Base-by-base conservation (phyloP, 1,284 basidiomycete genomes). In the Gomphus bonarii region DNA sequence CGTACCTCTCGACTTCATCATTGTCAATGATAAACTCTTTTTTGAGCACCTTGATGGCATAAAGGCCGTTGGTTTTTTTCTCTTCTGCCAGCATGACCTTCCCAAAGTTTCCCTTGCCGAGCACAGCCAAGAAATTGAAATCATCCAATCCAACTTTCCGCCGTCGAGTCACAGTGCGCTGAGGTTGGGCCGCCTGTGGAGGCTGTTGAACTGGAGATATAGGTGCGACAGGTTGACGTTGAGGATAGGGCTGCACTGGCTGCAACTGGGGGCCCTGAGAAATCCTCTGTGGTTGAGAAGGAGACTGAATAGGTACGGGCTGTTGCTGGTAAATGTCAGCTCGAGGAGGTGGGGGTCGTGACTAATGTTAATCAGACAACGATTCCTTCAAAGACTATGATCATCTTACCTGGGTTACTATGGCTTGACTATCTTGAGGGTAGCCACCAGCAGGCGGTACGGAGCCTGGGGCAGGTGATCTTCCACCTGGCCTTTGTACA, bases 11-110 rank as follows among this genome's bases (percentile, higher is more conserved):
- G 6, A 99, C 94, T 75, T 99, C 97, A 72, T 99, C 97, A 64
- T 99, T 99, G 69, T 99, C 97, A 65, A 99, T 99, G 70, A 99
- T 99, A 67, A 99, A 99, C 73, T 99, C 97, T 71, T 99, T 99
- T 79, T 99, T 99, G 68, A 99, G 72, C 40, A 99, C 97, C 74
- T 99, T 99, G 79, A 99, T 98, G n/a, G 97, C 97, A 70, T 91
- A 99, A 59, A 99, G 72, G 59, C 81, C 83, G 65, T 84, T 92
- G 30, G 84, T 81, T 66, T 80, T 84, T 81, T 98, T 99, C 77
- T 99, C 97, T 72, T 99, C 97, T 18, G 97, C 97, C 57, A 99
- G 77, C 97, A 99, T 99, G 72, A 99, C 97, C 72, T 99, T 99
- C 58, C 97, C 97, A 66, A 99, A 99, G 73, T 99, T 99, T 68